These are phyloP conservation scores for Leptodontidium sp. DNA, from an alignment of 2,329 filamentous ascomycete species.

Conservation along the genomic window DNA sequence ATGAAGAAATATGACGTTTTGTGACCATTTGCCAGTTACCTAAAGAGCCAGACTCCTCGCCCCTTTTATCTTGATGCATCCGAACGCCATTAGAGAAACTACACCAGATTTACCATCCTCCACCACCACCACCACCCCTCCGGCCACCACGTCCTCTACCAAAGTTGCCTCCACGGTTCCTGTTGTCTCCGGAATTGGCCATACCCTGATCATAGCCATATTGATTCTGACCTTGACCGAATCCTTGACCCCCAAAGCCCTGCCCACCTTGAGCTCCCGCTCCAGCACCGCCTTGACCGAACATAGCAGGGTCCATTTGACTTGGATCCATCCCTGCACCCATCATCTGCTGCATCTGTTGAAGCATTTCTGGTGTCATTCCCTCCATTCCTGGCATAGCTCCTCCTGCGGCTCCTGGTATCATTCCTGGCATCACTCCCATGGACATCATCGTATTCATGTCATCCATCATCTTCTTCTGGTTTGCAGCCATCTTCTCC, in stretches of 20 bases:
- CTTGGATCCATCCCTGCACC: conserved; percentile 69
- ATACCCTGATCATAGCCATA: conserved; percentile 46
- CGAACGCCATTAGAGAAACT: conserved; percentile 24
- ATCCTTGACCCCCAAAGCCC: conserved; percentile 61
- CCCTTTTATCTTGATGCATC: conserved; percentile 19
- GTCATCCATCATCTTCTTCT: conserved; percentile 82
- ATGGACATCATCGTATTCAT: conserved; percentile 74
- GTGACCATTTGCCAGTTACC: conserved; percentile 4
- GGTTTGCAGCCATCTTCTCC: conserved; percentile 66
- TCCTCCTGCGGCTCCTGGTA: conserved; percentile 47
- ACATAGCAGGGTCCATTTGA: conserved; percentile 73
- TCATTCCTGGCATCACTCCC: conserved; percentile 57
- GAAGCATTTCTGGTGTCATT: conserved; percentile 72
- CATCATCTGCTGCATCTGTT: conserved; percentile 77
- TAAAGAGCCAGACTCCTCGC: conserved; percentile 25
- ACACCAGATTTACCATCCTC: conserved; percentile 24
- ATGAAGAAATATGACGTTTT: background rate
- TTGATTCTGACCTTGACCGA: conserved; percentile 48
- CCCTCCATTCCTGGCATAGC: conserved; percentile 66
- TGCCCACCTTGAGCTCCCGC: conserved; percentile 58
- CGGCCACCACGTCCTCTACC: conserved; percentile 44
- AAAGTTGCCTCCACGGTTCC: conserved; percentile 46
- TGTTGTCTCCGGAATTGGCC: conserved; percentile 37
- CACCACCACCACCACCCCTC: conserved; percentile 40
- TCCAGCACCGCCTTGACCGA: conserved; percentile 52